Evolutionary conservation across 352 stramenopile genomes (phyloP).

Genomic region (Globisporangium carolinianum): DNA sequence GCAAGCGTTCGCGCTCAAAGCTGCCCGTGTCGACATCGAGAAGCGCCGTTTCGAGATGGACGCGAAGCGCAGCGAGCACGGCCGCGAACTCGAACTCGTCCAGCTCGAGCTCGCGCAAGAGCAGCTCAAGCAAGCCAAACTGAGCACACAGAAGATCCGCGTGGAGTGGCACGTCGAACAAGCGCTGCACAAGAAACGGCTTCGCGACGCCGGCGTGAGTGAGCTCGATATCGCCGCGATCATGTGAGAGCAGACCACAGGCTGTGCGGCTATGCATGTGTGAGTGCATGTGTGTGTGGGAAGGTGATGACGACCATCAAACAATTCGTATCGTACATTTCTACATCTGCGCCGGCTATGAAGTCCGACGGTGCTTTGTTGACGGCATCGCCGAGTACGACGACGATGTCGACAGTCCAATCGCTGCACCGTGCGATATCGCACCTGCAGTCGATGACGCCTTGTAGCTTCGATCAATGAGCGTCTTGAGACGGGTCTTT

Average conservation of each 20-base stretch:
- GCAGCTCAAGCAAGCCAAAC: conserved; percentile 41
- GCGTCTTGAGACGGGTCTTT: conserved; percentile 62
- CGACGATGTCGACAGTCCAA: not conserved
- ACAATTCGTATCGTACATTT: too few species aligned
- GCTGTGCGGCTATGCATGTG: not conserved
- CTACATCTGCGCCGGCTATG: not conserved
- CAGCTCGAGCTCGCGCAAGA: conserved; percentile 42
- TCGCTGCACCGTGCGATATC: not conserved
- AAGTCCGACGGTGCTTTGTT: conserved; percentile 25
- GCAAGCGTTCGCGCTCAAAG: conserved; percentile 32
- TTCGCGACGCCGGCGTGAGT: conserved; percentile 36
- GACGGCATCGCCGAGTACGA: conserved; percentile 33
- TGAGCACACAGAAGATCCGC: conserved; percentile 42
- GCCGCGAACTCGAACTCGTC: conserved; percentile 31
- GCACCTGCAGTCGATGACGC: conserved; percentile 9
- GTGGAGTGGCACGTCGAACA: conserved; percentile 48
- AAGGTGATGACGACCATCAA: too few species aligned
- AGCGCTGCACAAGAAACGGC: conserved; percentile 41
- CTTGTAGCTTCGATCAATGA: conserved; percentile 70
- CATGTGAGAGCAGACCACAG: conserved; percentile 8
- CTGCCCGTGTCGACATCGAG: conserved; percentile 35
- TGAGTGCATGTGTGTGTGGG: not conserved
- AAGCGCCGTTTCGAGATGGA: conserved; percentile 36
- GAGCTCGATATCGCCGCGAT: conserved; percentile 26
- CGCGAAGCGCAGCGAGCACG: conserved; percentile 30